Evolutionary conservation across 495 filamentous ascomycete species (phyloP).

Genomic region (Penicillium bovifimosum): DNA sequence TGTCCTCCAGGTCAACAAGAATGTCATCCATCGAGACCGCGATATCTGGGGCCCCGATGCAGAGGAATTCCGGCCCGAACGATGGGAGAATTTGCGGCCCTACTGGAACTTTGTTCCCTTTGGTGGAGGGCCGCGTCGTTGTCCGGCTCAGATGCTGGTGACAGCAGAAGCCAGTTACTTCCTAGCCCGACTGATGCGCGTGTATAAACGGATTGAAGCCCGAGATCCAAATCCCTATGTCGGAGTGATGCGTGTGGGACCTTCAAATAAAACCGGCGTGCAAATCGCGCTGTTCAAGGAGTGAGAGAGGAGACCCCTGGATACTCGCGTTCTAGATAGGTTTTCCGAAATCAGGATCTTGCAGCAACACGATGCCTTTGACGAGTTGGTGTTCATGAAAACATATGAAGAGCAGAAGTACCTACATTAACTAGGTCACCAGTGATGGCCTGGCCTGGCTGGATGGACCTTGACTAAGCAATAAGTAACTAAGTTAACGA

Average conservation of each 20-base stretch:
- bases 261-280: not conserved
- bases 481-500: no score
- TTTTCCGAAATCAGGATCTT: no score
- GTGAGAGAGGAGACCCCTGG: no score
- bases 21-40: not conserved
- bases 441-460: no score
- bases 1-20: not conserved
- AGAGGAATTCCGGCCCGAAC: not conserved
- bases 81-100: not conserved
- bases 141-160: constrained; percentile 1
- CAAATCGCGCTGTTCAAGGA: no score
- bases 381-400: no score
- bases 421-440: no score
- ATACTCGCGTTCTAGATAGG: no score
- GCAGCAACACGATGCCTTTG: no score
- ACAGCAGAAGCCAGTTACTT: not conserved
- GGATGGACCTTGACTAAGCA: no score
- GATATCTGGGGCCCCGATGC: not conserved
- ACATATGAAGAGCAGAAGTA: no score
- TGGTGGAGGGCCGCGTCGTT: not conserved
- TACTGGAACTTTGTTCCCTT: not conserved
- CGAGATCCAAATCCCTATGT: not conserved
- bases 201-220: not conserved
- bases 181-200: not conserved
- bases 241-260: constrained; percentile 1